Base-by-base conservation (phyloP, 2,329 filamentous ascomycete genomes). In the Neofusicoccum parvum region DNA sequence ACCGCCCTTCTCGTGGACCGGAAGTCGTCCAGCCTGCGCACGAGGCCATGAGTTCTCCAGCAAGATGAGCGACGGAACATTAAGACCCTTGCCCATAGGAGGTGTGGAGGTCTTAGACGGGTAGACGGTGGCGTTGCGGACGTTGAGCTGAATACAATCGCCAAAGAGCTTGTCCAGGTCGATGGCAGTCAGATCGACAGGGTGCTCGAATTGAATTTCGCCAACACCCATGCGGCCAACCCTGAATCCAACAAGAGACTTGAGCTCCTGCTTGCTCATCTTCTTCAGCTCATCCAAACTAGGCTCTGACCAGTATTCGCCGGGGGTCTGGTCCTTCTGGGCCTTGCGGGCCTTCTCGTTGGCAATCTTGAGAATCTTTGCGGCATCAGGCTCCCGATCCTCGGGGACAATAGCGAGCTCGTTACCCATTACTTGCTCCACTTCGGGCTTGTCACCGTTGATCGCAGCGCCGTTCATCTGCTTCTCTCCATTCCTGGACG, bases 11-110 rank as follows among this genome's bases (percentile, higher is more conserved):
- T 62, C 64, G 6, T 54, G 50, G 3, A 54, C 50, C n/a, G 50
- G 32, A 23, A 27, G 9, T 17, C 27, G 54, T 14, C 50, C 48
- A n/a, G 88, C 86, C 62, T 82, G 80, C 74, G 86, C 86, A 65
- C 94, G 90, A 36, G 95, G 95, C 90, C 92, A 98, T 0, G 94
- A 97, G 74, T 98, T 94, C 75, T 95, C 90, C 11, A 99, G 85
- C n/a, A 86, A 87, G 69, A 99, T 94, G 43, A 87, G 88, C 0
- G 95, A 92, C 3, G 93, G 94, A 7, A 97, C 92, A 73, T 99
- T 99, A 69, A 99, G 84, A 5, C 92, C 94, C 73, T 93, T 92
- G 66, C 96, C 95, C 66, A 89, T 85, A 0, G 90, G 86, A 15
- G 95, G 94, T 79, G 97, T 99, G 74, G 88, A 88, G 50, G 68